Evolutionary conservation across 495 filamentous ascomycete genomes (phyloP), one percentile per base, ranked within the genome.

Genomic region (Aspergillus saccharolyticus): DNA sequence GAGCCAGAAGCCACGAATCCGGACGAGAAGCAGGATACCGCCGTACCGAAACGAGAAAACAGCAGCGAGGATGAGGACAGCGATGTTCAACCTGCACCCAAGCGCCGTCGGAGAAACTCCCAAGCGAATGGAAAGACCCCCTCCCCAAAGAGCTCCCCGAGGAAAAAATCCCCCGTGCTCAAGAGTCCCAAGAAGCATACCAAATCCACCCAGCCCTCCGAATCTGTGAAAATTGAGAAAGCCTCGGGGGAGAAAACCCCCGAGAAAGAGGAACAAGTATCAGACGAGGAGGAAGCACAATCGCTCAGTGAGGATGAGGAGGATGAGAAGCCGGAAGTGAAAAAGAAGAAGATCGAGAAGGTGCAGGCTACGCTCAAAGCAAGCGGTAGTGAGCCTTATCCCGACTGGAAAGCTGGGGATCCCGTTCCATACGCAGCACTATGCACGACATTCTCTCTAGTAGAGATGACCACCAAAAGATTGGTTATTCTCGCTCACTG

Each of bases 381-480:
- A 19, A 80, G 74, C 53, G 72, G 72, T 12, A 88, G 89, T 58
- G 89, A 96, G 69, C 88, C 89, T 45, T 97, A 92, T 73, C 91
- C 91, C 5, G 93, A 98, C 70, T 98, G 94, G 94, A 86, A 89
- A 66, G 70, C 86, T 18, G 91, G 91, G 30, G 83, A 89, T 44
- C 89, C 92, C 24, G 90, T 96, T 0, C 94, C 94, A 12, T 98
- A 97, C 62, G 95, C 92, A 24, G 94, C 95, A 39, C 80, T 98
- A 20, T 97, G 94, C 67, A 90, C 84, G 7, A 97, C 94, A 0
- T 97, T 98, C 67, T 96, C 90, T 16, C 80, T 96, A 22, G 84
- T 97, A 48, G 94, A 98, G 66, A 83, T 94, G 76, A 98, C 93
- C 0, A 89, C 89, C 4, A 97, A 97, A 67, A 83, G 94, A 22